These are phyloP conservation scores for Leishmania lainsoni DNA, from an alignment of 208 protist species.

Conservation along the genomic window DNA sequence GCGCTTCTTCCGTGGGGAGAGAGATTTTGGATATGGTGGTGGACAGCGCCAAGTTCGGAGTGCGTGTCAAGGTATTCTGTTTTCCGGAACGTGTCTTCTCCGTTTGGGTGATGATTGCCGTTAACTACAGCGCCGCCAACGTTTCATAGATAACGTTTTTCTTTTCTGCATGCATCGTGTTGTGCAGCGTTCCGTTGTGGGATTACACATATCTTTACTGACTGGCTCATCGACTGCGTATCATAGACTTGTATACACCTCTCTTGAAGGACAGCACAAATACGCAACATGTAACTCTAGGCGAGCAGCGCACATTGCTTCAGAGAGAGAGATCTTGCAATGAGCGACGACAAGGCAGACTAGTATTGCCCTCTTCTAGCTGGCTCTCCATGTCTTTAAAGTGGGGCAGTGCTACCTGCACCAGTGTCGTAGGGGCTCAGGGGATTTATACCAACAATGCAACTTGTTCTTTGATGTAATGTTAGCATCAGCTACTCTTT, in stretches of 20 bases:
- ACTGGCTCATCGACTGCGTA: background rate
- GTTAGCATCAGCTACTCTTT: background rate
- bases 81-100: conserved; percentile 88
- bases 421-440: background rate
- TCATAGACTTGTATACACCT: background rate
- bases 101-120: conserved; percentile 92
- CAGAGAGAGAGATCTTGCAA: background rate
- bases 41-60: conserved; percentile 71
- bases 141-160: conserved; percentile 9
- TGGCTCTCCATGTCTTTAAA: background rate
- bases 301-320: background rate
- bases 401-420: background rate
- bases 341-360: background rate
- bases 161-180: background rate
- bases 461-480: background rate
- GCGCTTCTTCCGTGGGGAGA: conserved; percentile 56
- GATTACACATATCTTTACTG: conserved; percentile 4
- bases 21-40: conserved; percentile 85
- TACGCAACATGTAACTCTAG: background rate
- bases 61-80: conserved; percentile 78
- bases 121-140: conserved; percentile 48
- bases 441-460: background rate
- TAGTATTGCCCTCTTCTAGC: background rate
- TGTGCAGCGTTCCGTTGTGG: background rate
- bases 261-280: background rate